Percentiles rank a stretch among this genome's conserved stretches.
These are phyloP conservation scores for Paramecium caudatum DNA, from an alignment of 73 alveolate species.

Conservation along the genomic window DNA sequence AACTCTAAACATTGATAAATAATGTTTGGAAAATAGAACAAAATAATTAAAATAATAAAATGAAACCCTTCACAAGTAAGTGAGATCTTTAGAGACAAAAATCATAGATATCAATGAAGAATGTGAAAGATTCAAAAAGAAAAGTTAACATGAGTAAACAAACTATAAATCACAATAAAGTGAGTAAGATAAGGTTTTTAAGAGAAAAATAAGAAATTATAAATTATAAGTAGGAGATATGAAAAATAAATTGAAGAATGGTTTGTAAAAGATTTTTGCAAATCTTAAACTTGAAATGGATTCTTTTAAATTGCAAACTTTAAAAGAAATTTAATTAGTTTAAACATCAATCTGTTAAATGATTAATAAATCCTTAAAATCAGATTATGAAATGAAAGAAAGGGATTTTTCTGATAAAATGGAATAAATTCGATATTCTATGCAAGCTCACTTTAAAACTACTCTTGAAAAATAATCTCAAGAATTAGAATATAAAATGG, in stretches of 20 bases:
- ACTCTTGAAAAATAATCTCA: neutral
- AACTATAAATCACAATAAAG: neutral
- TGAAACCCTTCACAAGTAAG: conserved; percentile 31
- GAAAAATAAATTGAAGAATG: neutral
- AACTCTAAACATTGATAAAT: neutral
- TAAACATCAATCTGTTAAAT: neutral
- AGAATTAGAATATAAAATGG: neutral
- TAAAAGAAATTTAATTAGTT: neutral
- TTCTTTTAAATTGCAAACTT: neutral
- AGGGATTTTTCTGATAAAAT: neutral
- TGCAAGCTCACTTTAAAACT: conserved; percentile 19
- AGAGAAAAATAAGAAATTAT: conserved; percentile 12
- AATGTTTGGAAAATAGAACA: conserved; percentile 27
- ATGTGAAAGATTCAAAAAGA: conserved; percentile 16
- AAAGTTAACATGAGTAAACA: neutral
- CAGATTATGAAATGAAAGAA: neutral
- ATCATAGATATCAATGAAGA: conserved; percentile 45
- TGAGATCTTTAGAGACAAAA: neutral
- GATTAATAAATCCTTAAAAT: neutral
- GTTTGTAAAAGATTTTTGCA: neutral
- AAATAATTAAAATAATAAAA: conserved; percentile 22
- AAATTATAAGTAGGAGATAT: neutral
- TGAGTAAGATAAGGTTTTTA: neutral
- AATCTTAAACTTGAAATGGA: conserved; percentile 19
- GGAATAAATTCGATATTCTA: neutral